These are phyloP conservation scores for Pelargonium cotyledonis DNA, from an alignment of 441 rosid species.

Conservation along the genomic window DNA sequence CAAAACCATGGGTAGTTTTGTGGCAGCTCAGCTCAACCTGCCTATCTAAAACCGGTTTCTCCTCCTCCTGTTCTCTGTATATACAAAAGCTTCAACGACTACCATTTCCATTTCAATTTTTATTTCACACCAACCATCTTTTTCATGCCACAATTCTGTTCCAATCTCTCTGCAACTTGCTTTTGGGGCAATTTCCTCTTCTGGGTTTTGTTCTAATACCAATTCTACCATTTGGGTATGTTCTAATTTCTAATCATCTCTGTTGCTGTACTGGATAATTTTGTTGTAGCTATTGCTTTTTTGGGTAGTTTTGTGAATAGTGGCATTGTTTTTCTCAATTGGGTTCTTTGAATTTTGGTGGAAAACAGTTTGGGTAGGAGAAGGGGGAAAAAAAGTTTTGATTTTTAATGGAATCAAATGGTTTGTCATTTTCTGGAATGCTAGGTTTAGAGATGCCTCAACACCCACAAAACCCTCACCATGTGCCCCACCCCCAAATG, in stretches of 20 bases:
- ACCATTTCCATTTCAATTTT: not conserved
- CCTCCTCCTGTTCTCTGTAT: conserved; percentile 20
- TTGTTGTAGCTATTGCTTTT: not conserved
- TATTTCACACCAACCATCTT: not conserved
- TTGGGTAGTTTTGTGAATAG: too few species aligned
- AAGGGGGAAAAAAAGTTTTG: too few species aligned
- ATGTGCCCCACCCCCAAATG: conserved; percentile 47
- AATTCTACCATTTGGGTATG: conserved; percentile 18
- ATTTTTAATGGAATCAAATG: conserved; percentile 55
- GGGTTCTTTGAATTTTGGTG: conserved; percentile 4
- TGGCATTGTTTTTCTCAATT: not conserved
- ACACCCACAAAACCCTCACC: conserved; percentile 36
- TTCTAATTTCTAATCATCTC: not conserved
- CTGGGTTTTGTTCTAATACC: conserved; percentile 16
- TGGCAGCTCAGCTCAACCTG: conserved; percentile 19
- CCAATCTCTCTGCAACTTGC: conserved; percentile 2
- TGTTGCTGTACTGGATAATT: not conserved
- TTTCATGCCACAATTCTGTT: conserved; percentile 12
- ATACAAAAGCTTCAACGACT: not conserved
- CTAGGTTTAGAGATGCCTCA: conserved; percentile 63
- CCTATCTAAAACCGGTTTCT: conserved; percentile 38
- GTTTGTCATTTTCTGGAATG: conserved; percentile 54
- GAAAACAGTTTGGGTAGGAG: not conserved
- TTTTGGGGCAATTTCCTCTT: conserved; percentile 10
- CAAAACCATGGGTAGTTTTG: conserved; percentile 50